Evolutionary conservation across 768 basidiomycete species (phyloP), one percentile per base, ranked within the genome.

Genomic region (Naganishia onofrii): DNA sequence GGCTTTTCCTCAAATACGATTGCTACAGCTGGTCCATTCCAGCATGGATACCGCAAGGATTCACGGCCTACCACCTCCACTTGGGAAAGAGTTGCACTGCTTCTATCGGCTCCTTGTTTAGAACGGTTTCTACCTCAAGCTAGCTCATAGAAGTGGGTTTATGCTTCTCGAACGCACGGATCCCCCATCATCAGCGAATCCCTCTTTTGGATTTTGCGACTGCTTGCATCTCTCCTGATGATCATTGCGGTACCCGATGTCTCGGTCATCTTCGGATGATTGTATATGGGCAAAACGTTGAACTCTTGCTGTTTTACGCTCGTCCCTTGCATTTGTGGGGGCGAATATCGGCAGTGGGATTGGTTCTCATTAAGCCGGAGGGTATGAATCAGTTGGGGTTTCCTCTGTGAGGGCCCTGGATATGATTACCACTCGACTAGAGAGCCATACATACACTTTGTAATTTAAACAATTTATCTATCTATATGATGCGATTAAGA

Each of bases 351-450:
- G 60, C 60, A 63, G 60, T 28, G 60, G 42, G 60, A 63, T 63
- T 63, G 60, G 42, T 44, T 44, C 15, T 63, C 60, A 63, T 63
- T 63, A 63, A 63, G 60, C 60, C 60, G 60, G 60, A 63, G 60
- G 60, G 60, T 63, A 63, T 63, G 60, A 63, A 63, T 46, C 34
- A 23, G 31, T 63, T 63, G 60, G 60, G 60, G 60, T 63, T 63
- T 63, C 60, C 60, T 63, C 60, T 63, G 60, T 44, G 60, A 63
- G 60, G 60, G 60, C 60, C 17, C 60, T 63, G 60, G 21, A 63
- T 26, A 63, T 63, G 60, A 63, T 44, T 44, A 63, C 60, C 60
- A 63, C 60, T 63, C 60, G 60, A 63, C 60, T 63, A 63, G 60
- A 63, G 60, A 44, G 28, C 60, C 60, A 63, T 63, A 63, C 60